Percentiles rank a stretch among this genome's conserved stretches.
phyloP scores from a whole-genome alignment of 441 rosid species.

The Euphorbia celastroides region DNA sequence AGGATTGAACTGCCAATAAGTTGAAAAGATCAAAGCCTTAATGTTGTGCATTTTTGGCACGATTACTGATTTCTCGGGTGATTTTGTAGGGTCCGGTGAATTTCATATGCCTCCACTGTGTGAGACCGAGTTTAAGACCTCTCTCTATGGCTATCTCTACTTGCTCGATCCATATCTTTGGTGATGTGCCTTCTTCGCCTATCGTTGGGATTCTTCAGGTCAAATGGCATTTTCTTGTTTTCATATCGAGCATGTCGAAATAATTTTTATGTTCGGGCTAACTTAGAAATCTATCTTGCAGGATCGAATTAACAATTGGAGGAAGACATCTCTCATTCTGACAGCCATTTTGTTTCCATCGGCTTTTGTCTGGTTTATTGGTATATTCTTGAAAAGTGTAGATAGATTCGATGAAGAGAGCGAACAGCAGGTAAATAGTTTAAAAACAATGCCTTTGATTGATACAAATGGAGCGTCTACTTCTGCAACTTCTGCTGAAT shows the following conservation, averaged over 20 bases:
- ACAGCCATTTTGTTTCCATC: conserved; percentile 70
- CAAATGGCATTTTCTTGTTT: not conserved
- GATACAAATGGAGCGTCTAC: conserved; percentile 28
- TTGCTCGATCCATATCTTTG: conserved; percentile 53
- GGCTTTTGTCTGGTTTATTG: conserved; percentile 72
- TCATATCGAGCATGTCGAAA: not conserved
- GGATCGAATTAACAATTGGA: conserved; percentile 78
- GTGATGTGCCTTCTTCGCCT: conserved; percentile 66
- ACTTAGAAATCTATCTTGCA: conserved; percentile 17
- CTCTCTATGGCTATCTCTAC: conserved; percentile 61
- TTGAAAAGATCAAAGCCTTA: too few species aligned
- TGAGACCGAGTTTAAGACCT: conserved; percentile 54
- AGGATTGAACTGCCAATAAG: too few species aligned
- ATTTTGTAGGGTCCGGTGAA: conserved; percentile 51
- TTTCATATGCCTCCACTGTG: conserved; percentile 48
- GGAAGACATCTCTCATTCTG: conserved; percentile 69
- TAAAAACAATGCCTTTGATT: conserved; percentile 55
- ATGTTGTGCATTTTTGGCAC: too few species aligned
- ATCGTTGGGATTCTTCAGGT: conserved; percentile 60
- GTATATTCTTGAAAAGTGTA: conserved; percentile 63
- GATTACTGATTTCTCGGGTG: not conserved
- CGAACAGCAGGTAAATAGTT: conserved; percentile 32
- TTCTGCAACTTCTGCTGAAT: conserved; percentile 21
- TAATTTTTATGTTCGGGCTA: not conserved
- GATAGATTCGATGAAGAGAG: conserved; percentile 68